Percentiles rank a stretch among this genome's conserved stretches.
These are phyloP conservation scores for Rhodomyrtus psidioides DNA, from an alignment of 441 rosid species.

Conservation along the genomic window DNA sequence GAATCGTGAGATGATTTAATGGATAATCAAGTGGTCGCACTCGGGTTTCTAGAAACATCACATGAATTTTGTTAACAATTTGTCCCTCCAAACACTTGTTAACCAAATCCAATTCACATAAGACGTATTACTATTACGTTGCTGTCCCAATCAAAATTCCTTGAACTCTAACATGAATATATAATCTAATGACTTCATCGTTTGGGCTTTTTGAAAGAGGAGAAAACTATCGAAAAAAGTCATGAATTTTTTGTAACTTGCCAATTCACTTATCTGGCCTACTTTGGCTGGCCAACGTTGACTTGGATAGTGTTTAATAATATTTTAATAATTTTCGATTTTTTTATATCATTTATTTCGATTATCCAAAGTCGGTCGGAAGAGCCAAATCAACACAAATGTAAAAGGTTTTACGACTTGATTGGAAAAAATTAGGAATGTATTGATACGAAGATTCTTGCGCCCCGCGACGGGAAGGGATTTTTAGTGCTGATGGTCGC, in stretches of 20 bases:
- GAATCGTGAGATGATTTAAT: neutral
- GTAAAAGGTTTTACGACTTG: too few species aligned
- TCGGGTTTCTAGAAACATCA: neutral
- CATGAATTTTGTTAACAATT: neutral
- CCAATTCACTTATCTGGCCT: too few species aligned
- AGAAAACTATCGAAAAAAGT: too few species aligned
- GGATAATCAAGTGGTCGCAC: neutral
- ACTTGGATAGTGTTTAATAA: too few species aligned
- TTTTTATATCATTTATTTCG: too few species aligned
- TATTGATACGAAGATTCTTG: neutral
- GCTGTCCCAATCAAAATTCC: neutral
- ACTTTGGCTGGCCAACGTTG: too few species aligned
- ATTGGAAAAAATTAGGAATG: too few species aligned
- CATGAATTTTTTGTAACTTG: too few species aligned
- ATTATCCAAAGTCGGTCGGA: too few species aligned
- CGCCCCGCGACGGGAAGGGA: neutral
- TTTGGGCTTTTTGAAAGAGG: neutral
- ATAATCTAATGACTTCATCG: neutral
- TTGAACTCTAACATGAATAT: neutral
- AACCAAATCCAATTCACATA: neutral
- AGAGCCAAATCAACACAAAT: too few species aligned
- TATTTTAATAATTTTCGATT: too few species aligned
- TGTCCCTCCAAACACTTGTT: neutral
- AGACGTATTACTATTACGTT: neutral
- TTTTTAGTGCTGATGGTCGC: neutral